Conservation (phyloP, 495 filamentous ascomycete genomes). For the Neurospora hispaniola region DNA sequence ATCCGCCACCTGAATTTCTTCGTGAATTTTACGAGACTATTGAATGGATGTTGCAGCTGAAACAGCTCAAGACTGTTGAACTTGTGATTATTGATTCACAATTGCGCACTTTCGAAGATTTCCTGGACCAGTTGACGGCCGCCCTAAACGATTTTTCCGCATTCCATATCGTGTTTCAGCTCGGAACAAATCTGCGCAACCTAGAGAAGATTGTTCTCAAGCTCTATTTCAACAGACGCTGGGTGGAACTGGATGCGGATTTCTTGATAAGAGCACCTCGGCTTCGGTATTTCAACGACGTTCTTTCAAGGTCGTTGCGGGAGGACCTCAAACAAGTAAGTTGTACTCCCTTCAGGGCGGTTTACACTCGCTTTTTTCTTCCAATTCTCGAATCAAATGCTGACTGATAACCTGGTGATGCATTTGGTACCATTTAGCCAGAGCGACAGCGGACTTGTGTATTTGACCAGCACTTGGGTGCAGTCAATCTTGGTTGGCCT, state of each 20-base stretch:
- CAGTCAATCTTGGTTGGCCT: not conserved
- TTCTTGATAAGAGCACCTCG: too few species aligned
- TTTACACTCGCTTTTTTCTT: not conserved
- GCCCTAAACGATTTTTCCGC: not conserved
- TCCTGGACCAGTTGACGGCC: not conserved
- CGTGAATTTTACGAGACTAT: too few species aligned
- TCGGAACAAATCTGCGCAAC: not conserved
- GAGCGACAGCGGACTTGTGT: not conserved
- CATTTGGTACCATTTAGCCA: not conserved
- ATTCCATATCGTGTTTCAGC: too few species aligned
- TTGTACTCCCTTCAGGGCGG: not conserved
- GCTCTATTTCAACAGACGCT: too few species aligned
- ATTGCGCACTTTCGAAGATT: too few species aligned
- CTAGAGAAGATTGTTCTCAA: not conserved
- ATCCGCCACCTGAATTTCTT: too few species aligned
- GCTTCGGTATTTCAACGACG: too few species aligned
- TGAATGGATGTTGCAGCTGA: not conserved
- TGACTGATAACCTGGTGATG: not conserved
- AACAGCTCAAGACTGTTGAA: not conserved
- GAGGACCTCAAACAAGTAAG: not conserved
- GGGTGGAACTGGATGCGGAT: not conserved
- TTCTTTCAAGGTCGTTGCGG: not conserved
- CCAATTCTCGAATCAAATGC: not conserved
- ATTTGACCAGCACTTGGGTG: not conserved
- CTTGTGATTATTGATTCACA: not conserved